Percentiles rank a stretch among this genome's conserved stretches.
phyloP scores from a whole-genome alignment of 1,139 yeast genomes.

The Scheffersomyces lignicola region DNA sequence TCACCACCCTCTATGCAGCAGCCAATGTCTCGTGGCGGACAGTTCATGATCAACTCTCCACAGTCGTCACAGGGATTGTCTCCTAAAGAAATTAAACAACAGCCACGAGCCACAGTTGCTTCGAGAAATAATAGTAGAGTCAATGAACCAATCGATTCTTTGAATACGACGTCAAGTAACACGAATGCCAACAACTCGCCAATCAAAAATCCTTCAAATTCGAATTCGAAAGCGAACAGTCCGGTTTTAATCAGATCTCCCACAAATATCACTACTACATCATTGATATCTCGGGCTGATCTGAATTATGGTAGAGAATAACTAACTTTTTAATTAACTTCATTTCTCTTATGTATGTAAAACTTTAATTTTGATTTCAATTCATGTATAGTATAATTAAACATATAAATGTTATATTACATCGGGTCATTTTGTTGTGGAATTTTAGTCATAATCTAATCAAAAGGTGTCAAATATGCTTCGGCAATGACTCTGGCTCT shows the following conservation, averaged over 20 bases:
- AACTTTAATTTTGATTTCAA: not conserved
- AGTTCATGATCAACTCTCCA: conserved; percentile 24
- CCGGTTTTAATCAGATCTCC: conserved; percentile 10
- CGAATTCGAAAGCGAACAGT: conserved; percentile 9
- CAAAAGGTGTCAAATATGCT: conserved; percentile 79
- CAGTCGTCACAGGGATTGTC: conserved; percentile 35
- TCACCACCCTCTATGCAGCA: conserved; percentile 8
- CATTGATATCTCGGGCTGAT: conserved; percentile 4
- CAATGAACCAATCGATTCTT: conserved; percentile 7
- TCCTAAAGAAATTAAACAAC: conserved; percentile 28
- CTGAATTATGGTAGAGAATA: conserved; percentile 3
- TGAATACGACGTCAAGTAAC: conserved; percentile 1
- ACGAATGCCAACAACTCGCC: not conserved
- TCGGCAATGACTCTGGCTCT: conserved; percentile 98
- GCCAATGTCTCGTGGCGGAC: conserved; percentile 17
- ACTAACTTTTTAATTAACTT: not conserved
- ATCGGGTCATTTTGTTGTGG: not conserved
- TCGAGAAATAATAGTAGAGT: conserved; percentile 4
- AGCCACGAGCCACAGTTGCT: conserved; percentile 12
- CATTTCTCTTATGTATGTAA: conserved; percentile 3
- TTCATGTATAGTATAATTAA: conserved; percentile 1
- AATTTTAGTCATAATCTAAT: conserved; percentile 26
- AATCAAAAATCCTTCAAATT: not conserved
- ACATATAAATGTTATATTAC: conserved; percentile 5
- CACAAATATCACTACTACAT: conserved; percentile 3